Percentiles rank a stretch among this genome's conserved stretches.
Evolutionary conservation across 352 stramenopile species (phyloP).

Genomic region (Phytophthora fragariae): DNA sequence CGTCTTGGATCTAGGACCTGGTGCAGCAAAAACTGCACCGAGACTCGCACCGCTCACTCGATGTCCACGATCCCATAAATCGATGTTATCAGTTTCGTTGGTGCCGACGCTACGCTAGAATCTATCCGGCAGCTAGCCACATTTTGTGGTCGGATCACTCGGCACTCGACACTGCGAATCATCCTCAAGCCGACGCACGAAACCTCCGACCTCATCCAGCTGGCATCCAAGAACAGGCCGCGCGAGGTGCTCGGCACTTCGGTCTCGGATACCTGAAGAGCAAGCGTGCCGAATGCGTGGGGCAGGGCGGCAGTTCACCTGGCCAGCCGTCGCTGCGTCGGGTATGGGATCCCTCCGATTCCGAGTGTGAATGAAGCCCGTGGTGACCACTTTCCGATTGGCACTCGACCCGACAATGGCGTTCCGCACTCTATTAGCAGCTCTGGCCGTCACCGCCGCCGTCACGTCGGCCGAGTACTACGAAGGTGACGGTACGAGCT

Average conservation of each 20-base stretch:
- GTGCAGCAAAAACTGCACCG: conserved; percentile 7
- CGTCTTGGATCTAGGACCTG: conserved; percentile 13
- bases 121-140: not conserved
- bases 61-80: not conserved
- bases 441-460: conserved; percentile 8
- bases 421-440: conserved; percentile 14
- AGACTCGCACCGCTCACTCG: conserved; percentile 1
- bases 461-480: conserved; percentile 32
- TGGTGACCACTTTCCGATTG: conserved; percentile 25
- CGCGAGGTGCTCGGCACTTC: conserved; percentile 29
- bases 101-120: not conserved
- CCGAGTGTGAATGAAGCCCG: not conserved
- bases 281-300: conserved; percentile 24
- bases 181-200: conserved; percentile 18
- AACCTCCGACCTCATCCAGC: conserved; percentile 17
- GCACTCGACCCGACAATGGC: conserved; percentile 8
- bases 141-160: conserved; percentile 4
- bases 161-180: conserved; percentile 6
- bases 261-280: conserved; percentile 34
- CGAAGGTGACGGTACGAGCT: conserved; percentile 51
- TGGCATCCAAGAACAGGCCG: conserved; percentile 33
- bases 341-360: not conserved
- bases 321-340: conserved; percentile 11
- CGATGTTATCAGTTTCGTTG: conserved; percentile 14
- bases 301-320: conserved; percentile 9